Evolutionary conservation across 352 stramenopile genomes (phyloP).

Genomic region (Globisporangium paroecandrum): DNA sequence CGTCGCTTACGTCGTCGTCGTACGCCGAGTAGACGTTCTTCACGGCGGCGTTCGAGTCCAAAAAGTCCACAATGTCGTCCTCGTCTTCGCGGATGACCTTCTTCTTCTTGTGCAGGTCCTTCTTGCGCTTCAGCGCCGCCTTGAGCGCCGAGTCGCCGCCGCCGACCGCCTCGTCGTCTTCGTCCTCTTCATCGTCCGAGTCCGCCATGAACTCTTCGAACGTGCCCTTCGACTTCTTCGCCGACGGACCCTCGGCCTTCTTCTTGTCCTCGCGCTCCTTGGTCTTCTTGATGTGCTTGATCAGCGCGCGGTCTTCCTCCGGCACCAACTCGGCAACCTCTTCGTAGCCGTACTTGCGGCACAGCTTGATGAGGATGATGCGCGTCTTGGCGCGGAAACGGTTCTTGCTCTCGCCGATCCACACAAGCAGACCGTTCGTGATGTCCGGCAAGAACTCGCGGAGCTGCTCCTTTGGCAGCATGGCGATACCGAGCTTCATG

Average conservation of each 20-base stretch:
- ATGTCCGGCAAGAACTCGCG: slow-evolving; percentile 90
- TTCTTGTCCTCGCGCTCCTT: slow-evolving; percentile 89
- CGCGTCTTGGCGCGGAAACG: slow-evolving; percentile 94
- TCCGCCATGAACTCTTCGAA: slow-evolving; percentile 86
- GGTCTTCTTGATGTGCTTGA: slow-evolving; percentile 96
- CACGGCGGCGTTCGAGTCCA: slow-evolving; percentile 86
- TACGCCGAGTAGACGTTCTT: slow-evolving; percentile 81
- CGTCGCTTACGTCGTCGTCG: slow-evolving; percentile 50
- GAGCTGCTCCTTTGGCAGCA: slow-evolving; percentile 86
- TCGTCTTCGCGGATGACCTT: slow-evolving; percentile 77
- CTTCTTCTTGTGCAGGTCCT: slow-evolving; percentile 67
- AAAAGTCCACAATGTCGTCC: slow-evolving; percentile 92
- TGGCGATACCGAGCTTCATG: slow-evolving; percentile 93
- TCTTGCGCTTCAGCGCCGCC: slow-evolving; percentile 78
- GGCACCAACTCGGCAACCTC: slow-evolving; percentile 87
- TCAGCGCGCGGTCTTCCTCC: slow-evolving; percentile 86
- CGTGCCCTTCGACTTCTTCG: slow-evolving; percentile 43
- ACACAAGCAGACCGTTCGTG: slow-evolving; percentile 90
- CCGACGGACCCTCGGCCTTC: slow-evolving; percentile 63
- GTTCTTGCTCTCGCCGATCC: slow-evolving; percentile 93
- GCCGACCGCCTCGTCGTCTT: slow-evolving; percentile 50
- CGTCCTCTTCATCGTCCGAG: slow-evolving; percentile 78
- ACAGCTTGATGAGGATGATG: slow-evolving; percentile 96
- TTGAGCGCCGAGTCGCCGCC: slow-evolving; percentile 77
- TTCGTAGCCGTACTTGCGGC: slow-evolving; percentile 93